These are phyloP conservation scores for Fusarium sp. DNA, from an alignment of 2,329 filamentous ascomycete species.

Conservation along the genomic window DNA sequence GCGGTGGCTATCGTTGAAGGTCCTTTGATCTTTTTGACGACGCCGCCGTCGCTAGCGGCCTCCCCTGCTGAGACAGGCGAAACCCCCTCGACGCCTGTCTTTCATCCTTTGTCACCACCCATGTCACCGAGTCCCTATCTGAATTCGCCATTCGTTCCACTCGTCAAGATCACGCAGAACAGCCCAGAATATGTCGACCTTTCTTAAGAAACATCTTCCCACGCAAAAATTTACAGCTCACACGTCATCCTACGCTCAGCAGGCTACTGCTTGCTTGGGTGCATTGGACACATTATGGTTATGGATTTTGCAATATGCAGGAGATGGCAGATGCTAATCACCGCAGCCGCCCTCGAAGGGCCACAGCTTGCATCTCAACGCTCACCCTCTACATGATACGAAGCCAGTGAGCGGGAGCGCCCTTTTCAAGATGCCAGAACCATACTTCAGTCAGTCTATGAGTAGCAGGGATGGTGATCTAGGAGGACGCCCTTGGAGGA, in stretches of 20 bases:
- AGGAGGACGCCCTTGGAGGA: slow-evolving; percentile 26
- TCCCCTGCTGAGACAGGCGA: slow-evolving; percentile 9
- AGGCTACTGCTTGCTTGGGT: slow-evolving; percentile 61
- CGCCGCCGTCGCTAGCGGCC: neutral
- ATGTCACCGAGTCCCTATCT: slow-evolving; percentile 43
- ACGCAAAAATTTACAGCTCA: slow-evolving; percentile 66
- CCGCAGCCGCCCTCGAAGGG: slow-evolving; percentile 24
- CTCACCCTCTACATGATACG: slow-evolving; percentile 31
- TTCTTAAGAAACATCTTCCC: slow-evolving; percentile 63
- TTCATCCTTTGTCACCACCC: slow-evolving; percentile 42
- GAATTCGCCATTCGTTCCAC: slow-evolving; percentile 48
- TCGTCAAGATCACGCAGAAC: slow-evolving; percentile 50
- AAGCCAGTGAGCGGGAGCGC: slow-evolving; percentile 12
- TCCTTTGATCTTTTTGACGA: neutral
- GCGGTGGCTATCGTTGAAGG: slow-evolving; percentile 66
- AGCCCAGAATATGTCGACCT: slow-evolving; percentile 60
- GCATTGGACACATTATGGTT: slow-evolving; percentile 73
- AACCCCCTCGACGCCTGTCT: slow-evolving; percentile 16
- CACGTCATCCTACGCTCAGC: slow-evolving; percentile 68
- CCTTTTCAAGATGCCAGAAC: slow-evolving; percentile 26
- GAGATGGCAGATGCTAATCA: slow-evolving; percentile 48
- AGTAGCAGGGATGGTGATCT: slow-evolving; percentile 36
- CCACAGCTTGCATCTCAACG: slow-evolving; percentile 41
- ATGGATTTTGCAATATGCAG: slow-evolving; percentile 68
- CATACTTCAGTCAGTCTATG: slow-evolving; percentile 37